phyloP scores from a whole-genome alignment of 2,329 filamentous ascomycete species.

The Ophiocordyceps sinensis region DNA sequence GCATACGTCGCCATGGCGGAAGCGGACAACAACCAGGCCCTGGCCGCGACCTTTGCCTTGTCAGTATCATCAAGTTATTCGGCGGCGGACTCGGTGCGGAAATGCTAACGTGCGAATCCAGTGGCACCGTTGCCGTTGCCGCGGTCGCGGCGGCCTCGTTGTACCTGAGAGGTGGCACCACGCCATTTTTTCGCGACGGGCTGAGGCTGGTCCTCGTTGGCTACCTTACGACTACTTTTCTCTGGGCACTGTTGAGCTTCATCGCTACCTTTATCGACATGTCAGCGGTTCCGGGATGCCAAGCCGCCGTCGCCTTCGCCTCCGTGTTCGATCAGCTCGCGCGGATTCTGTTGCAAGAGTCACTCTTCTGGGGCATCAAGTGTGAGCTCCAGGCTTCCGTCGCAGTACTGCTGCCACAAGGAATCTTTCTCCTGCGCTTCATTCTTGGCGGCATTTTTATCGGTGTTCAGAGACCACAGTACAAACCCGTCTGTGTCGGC shows the following conservation, averaged over 20 bases:
- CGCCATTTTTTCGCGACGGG: constrained; percentile 37
- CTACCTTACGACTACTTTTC: constrained; percentile 34
- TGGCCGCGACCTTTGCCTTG: constrained; percentile 41
- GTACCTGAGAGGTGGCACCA: constrained; percentile 31
- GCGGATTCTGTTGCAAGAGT: constrained; percentile 38
- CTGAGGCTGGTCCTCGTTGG: constrained; percentile 49
- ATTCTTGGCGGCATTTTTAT: constrained; percentile 39
- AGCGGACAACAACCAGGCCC: constrained; percentile 28
- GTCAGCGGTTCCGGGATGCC: constrained; percentile 29
- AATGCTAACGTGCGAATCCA: constrained; percentile 12
- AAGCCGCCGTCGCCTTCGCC: constrained; percentile 35
- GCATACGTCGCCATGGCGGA: constrained; percentile 25
- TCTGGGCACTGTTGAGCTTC: constrained; percentile 41
- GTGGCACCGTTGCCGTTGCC: constrained; percentile 39
- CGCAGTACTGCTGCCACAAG: constrained; percentile 28
- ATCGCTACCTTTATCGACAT: constrained; percentile 31
- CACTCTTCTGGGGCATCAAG: constrained; percentile 35
- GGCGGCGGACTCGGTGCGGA: not conserved
- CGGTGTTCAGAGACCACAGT: constrained; percentile 37
- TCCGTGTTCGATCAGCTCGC: constrained; percentile 43
- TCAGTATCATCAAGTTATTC: constrained; percentile 17
- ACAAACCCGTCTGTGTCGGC: constrained; percentile 37
- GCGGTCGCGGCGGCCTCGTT: constrained; percentile 32
- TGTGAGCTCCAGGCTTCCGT: constrained; percentile 20
- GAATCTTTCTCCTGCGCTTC: constrained; percentile 31